Evolutionary conservation across 2,329 filamentous ascomycete species (phyloP), one percentile per base, ranked within the genome.

Genomic region (Colletotrichum lupini): DNA sequence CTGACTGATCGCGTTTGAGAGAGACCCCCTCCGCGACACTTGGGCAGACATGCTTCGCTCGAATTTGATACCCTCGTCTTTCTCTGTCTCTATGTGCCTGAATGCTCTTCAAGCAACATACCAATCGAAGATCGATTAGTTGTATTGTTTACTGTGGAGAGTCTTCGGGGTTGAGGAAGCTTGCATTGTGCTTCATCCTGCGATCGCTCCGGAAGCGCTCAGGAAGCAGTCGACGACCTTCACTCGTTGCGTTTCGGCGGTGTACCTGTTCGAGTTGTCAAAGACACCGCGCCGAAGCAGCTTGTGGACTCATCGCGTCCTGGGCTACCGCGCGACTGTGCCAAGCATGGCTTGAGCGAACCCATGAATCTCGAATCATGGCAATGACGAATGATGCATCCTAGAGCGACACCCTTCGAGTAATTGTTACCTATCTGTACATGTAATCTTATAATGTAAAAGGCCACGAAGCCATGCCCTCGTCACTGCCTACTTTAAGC

Each of bases 361-460:
- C 19, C 1, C 24, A 19, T 7, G 5, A 0, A 26, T 5, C 4
- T 35, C 11, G 28, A 24, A 46, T 22, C 4, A 49, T 8, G 16
- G 19, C 28, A 7, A 24, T 22, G 7, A 22, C 2, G 19, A 19
- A 24, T 14, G 60, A 19, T 30, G n/a, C 46, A 35, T 30, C 16
- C 26, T 11, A 26, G 28, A 6, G 60, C 14, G 60, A 14, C 14
- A 26, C n/a, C n/a, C 4, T 35, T 35, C 8, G 9, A 37, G 46
- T 37, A 64, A n/a, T 55, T 64, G 32, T 35, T 53, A 16, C 53
- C 46, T 64, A 64, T n/a, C 61, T 64, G 61, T 64, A 64, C 9
- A 64, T 64, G 28, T 64, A 55, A 64, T 63, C n/a, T 22, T 30
- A 16, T 37, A 37, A 53, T 55, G 61, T 55, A 55, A 37, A 55